A percentile compares a stretch with the other conserved stretches of the same genome.
Evolutionary conservation across 2,329 filamentous ascomycete genomes (phyloP).

Genomic region (Sphaerulina musiva): DNA sequence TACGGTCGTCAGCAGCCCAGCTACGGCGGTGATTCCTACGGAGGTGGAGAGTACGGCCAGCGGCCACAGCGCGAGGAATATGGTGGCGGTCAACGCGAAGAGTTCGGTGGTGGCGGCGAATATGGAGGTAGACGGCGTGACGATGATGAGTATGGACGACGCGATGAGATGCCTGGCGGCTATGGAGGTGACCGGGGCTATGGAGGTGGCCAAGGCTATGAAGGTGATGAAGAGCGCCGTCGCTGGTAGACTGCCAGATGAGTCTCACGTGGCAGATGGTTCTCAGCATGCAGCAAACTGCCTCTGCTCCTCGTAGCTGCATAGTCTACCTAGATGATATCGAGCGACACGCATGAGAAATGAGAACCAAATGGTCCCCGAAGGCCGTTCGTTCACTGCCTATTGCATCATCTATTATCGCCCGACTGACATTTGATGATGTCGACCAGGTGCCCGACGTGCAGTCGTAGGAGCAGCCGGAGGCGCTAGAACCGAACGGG

Average conservation of each 20-base stretch:
- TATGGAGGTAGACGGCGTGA: slow-evolving; percentile 11
- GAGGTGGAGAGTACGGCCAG: slow-evolving; percentile 6
- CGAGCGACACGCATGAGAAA: too few species aligned
- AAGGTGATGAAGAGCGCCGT: slow-evolving; percentile 9
- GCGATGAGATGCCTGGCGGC: slow-evolving; percentile 12
- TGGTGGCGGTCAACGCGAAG: slow-evolving; percentile 6
- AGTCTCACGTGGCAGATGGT: neutral
- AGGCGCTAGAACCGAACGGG: too few species aligned
- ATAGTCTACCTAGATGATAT: too few species aligned
- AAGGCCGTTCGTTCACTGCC: too few species aligned
- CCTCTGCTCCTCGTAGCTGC: too few species aligned
- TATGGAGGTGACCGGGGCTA: slow-evolving; percentile 20
- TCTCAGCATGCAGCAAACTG: too few species aligned
- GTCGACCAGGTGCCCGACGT: too few species aligned
- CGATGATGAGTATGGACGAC: slow-evolving; percentile 13
- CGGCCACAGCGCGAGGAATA: slow-evolving; percentile 1
- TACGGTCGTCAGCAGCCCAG: slow-evolving; percentile 16
- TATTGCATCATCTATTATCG: too few species aligned
- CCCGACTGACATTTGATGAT: too few species aligned
- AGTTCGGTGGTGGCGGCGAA: neutral
- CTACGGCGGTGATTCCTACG: slow-evolving; percentile 11
- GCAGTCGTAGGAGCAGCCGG: too few species aligned
- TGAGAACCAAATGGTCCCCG: too few species aligned
- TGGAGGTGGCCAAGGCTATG: slow-evolving; percentile 4
- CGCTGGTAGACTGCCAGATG: slow-evolving; percentile 9